A percentile compares a stretch with the other conserved stretches of the same genome.
Conservation (phyloP, 176 grass and related monocot genomes). For the Dendrocalamus sinicus region DNA sequence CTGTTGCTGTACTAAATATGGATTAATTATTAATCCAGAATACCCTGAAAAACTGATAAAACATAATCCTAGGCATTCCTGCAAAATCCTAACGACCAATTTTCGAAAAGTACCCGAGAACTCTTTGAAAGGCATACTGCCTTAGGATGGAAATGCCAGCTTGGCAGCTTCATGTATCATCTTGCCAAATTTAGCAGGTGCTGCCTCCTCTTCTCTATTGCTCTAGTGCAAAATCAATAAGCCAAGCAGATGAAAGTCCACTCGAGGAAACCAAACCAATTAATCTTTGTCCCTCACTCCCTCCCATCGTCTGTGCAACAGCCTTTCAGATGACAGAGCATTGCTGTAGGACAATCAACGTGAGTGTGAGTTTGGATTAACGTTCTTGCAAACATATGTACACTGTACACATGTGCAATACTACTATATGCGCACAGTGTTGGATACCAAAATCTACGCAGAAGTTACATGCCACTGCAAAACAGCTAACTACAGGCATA, state of each 20-base stretch:
- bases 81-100: constrained; percentile 1
- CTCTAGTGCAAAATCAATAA: background rate
- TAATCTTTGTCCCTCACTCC: background rate
- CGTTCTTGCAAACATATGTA: background rate
- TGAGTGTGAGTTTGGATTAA: constrained; percentile 19
- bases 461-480: constrained; percentile 18
- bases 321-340: background rate
- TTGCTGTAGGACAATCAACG: background rate
- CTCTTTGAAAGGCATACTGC: constrained; percentile 10
- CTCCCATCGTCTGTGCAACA: background rate
- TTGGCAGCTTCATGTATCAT: background rate
- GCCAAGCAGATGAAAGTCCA: background rate
- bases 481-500: background rate
- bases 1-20: background rate
- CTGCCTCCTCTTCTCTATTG: background rate
- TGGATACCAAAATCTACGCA: constrained; percentile 11
- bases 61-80: background rate
- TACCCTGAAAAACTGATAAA: constrained; percentile 3
- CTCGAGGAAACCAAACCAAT: background rate
- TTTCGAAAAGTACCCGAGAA: background rate
- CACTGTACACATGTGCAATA: background rate
- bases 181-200: constrained; percentile 20
- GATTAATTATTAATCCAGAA: background rate
- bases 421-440: background rate
- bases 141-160: constrained; percentile 4